Evolutionary conservation across 148 eudicot genomes (phyloP).

Genomic region (Rhododendron ovatum): DNA sequence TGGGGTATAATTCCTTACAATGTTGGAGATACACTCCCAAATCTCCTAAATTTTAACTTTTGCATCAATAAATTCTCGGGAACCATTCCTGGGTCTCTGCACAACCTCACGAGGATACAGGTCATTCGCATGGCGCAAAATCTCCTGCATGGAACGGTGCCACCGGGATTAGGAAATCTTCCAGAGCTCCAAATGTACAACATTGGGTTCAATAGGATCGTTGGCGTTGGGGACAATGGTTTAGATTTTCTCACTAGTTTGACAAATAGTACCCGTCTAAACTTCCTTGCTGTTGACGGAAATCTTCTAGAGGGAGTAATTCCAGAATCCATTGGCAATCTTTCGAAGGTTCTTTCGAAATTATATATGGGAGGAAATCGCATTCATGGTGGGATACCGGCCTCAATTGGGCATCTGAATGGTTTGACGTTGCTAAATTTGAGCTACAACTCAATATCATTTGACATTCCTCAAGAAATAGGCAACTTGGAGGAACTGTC

Average conservation of each 20-base stretch:
- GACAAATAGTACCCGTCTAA: conserved; percentile 23
- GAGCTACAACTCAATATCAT: conserved; percentile 21
- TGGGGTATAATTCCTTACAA: conserved; percentile 30
- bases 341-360: conserved; percentile 33
- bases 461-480: conserved; percentile 27
- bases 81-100: conserved; percentile 31
- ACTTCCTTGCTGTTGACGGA: conserved; percentile 29
- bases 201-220: conserved; percentile 33
- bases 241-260: conserved; percentile 26
- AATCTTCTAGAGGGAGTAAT: conserved; percentile 31
- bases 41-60: conserved; percentile 23
- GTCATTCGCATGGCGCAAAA: conserved; percentile 30
- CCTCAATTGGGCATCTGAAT: conserved; percentile 19
- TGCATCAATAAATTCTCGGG: conserved; percentile 38
- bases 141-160: conserved; percentile 30
- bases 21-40: conserved; percentile 35
- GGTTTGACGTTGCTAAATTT: conserved; percentile 19
- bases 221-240: conserved; percentile 25
- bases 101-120: conserved; percentile 32
- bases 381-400: conserved; percentile 28
- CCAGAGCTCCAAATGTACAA: conserved; percentile 29
- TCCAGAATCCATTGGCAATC: conserved; percentile 39
- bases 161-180: conserved; percentile 36
- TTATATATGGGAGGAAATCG: conserved; percentile 36
- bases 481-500: conserved; percentile 29